Evolutionary conservation across 75 land plant genomes (phyloP).

Genomic region (Sequoia sempervirens): DNA sequence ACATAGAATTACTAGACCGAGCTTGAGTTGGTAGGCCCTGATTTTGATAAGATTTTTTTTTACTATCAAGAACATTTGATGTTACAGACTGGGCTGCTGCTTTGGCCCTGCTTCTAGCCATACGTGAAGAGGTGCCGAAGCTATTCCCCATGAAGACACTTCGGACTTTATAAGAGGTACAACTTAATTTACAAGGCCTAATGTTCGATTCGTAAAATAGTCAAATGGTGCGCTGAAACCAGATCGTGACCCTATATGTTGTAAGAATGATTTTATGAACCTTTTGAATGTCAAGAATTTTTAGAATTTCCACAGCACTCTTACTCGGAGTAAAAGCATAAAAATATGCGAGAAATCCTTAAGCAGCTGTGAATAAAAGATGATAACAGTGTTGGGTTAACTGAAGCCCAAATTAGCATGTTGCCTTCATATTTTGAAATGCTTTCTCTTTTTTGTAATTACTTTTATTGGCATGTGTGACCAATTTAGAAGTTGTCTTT

Average conservation of each 20-base stretch:
- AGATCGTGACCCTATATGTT: conserved; percentile 46
- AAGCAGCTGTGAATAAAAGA: conserved; percentile 77
- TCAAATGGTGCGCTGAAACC: conserved; percentile 64
- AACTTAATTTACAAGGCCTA: conserved; percentile 86
- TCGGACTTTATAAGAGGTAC: conserved; percentile 60
- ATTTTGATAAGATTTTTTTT: conserved; percentile 70
- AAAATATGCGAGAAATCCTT: conserved; percentile 89
- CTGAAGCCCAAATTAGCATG: too few species aligned
- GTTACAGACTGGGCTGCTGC: conserved; percentile 34
- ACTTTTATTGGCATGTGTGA: too few species aligned
- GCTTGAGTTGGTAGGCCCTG: conserved; percentile 73
- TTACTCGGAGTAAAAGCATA: conserved; percentile 91
- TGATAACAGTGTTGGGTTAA: too few species aligned
- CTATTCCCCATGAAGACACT: conserved; percentile 39
- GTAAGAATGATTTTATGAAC: conserved; percentile 88
- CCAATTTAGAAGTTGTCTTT: too few species aligned
- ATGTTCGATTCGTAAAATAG: conserved; percentile 71
- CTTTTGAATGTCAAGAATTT: conserved; percentile 69
- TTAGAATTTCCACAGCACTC: conserved; percentile 58
- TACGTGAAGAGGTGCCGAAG: conserved; percentile 26
- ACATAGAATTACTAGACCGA: conserved; percentile 47
- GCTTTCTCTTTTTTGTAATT: too few species aligned
- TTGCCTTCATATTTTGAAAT: too few species aligned
- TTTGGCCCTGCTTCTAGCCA: conserved; percentile 28
- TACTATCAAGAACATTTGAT: conserved; percentile 57